Evolutionary conservation across 768 basidiomycete genomes (phyloP).

Genomic region (Favolaschia claudopus): DNA sequence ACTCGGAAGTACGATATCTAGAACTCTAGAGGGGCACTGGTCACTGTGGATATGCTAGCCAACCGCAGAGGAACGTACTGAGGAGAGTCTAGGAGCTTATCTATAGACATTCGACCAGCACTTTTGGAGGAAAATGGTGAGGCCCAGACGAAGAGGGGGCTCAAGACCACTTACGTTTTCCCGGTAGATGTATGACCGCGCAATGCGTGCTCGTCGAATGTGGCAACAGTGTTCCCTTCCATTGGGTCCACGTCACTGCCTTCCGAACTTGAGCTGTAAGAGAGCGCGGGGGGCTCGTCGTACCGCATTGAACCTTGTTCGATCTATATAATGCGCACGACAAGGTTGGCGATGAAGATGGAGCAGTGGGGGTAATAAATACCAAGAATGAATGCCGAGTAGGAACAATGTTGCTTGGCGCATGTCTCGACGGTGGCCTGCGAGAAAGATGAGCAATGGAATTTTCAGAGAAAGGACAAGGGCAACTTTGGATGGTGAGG

Average conservation of each 20-base stretch:
- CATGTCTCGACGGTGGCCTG: neutral
- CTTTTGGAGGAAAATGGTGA: too few relatives aligned
- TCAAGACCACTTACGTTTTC: too few relatives aligned
- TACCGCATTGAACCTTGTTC: constrained; percentile 47
- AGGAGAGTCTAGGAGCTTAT: too few relatives aligned
- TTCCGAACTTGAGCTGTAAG: constrained; percentile 25
- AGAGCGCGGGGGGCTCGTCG: constrained; percentile 35
- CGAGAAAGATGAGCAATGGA: neutral
- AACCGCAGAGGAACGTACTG: too few relatives aligned
- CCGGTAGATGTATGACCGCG: too few relatives aligned
- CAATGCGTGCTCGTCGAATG: too few relatives aligned
- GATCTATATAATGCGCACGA: constrained; percentile 54
- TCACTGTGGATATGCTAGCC: too few relatives aligned
- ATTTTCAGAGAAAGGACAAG: neutral
- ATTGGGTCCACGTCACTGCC: constrained; percentile 28
- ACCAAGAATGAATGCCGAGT: constrained; percentile 42
- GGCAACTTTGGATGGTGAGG: neutral
- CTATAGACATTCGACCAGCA: too few relatives aligned
- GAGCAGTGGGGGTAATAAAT: constrained; percentile 52
- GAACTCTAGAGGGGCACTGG: too few relatives aligned
- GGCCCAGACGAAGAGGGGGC: too few relatives aligned
- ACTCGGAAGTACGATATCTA: too few relatives aligned
- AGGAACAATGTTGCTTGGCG: neutral
- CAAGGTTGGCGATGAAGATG: constrained; percentile 57
- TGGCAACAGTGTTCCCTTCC: too few relatives aligned